Evolutionary conservation across 768 basidiomycete genomes (phyloP), one percentile per base, ranked within the genome.

Genomic region (Trametes meyenii): DNA sequence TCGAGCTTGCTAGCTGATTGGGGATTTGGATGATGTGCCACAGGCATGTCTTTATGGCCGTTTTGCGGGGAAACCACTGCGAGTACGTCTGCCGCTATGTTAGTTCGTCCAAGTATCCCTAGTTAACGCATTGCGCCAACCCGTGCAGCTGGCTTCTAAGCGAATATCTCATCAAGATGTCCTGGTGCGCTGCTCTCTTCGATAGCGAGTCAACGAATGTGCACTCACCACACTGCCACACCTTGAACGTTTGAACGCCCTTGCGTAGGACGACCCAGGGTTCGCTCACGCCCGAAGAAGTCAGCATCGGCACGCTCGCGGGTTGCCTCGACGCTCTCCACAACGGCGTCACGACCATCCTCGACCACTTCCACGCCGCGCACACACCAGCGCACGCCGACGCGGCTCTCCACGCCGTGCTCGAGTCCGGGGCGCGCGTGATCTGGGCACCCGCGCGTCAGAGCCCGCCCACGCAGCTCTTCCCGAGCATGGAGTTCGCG

Each of bases 331-430:
- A 74, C 35, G 71, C 72, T 3, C 60, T 74, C 35, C 66, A 72
- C 58, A 62, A 66, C 29, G 73, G 73, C 29, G 70, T 72, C n/a
- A 73, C 73, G 17, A 73, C 72, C 38, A 48, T 73, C 39, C 63
- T 74, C 24, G 73, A 74, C 64, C 73, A 74, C 63, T 72, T 70
- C 63, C 73, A 73, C 50, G 69, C 65, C 14, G 63, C 68, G 3
- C 50, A 65, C 55, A 62, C 68, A 3, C 68, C 66, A 19, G 70
- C 61, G 45, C 69, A 71, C 63, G 66, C 67, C 19, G 67, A 70
- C 16, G 66, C 67, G 0, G 66, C 58, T 13, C 66, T 71, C 12
- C 60, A 53, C 3, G 73, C 73, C 7, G 69, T 71, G 10, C 39
- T 66, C 17, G 48, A 70, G 54, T 72, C 71, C 43, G 71, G 73